These are phyloP conservation scores for Trichomonascaceae sp. DNA, from an alignment of 1,139 yeast genomes.

Conservation along the genomic window DNA sequence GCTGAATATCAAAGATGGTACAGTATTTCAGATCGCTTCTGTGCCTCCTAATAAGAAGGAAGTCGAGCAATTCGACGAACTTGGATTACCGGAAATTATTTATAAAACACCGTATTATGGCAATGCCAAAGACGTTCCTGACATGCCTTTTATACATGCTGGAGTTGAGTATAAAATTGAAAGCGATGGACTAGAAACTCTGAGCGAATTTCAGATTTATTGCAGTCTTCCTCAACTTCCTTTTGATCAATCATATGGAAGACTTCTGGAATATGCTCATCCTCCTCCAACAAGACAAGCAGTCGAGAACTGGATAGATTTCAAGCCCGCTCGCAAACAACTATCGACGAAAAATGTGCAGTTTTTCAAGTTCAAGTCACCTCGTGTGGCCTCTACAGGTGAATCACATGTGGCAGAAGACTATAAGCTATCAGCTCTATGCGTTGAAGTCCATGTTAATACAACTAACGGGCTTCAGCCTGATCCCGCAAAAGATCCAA, in stretches of 20 bases:
- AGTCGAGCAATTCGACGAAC: conserved; percentile 37
- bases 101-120: conserved; percentile 63
- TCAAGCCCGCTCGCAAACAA: not conserved
- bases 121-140: conserved; percentile 45
- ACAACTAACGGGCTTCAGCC: conserved; percentile 50
- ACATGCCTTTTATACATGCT: conserved; percentile 56
- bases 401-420: conserved; percentile 1
- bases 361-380: conserved; percentile 15
- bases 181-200: conserved; percentile 23
- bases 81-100: conserved; percentile 46
- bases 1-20: conserved; percentile 3
- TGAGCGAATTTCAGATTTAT: conserved; percentile 22
- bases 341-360: not conserved
- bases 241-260: not conserved
- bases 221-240: not conserved
- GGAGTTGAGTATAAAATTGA: conserved; percentile 51
- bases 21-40: conserved; percentile 9
- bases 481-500: conserved; percentile 57
- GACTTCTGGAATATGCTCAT: conserved; percentile 10
- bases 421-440: conserved; percentile 44
- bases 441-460: conserved; percentile 62
- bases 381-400: conserved; percentile 18
- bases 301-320: conserved; percentile 30
- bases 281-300: conserved; percentile 39
- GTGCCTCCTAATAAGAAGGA: conserved; percentile 23